Evolutionary conservation across 768 basidiomycete species (phyloP).

Genomic region (Pilatotrama ljubarskyi): DNA sequence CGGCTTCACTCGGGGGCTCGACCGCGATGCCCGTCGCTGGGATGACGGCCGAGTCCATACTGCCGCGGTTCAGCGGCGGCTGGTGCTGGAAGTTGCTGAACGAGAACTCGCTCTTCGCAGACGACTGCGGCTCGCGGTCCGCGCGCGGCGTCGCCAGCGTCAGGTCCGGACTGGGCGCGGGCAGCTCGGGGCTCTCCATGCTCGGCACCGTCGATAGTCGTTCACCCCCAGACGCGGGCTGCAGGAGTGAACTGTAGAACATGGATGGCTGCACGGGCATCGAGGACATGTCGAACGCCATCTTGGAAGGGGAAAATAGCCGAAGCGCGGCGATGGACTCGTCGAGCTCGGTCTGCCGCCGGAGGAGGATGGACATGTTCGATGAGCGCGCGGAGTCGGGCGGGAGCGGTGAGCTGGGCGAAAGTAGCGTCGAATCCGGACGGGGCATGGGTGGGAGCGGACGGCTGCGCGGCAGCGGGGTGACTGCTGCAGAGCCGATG

Average conservation of each 20-base stretch:
- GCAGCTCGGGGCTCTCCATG: constrained; percentile 8
- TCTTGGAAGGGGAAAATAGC: constrained; percentile 35
- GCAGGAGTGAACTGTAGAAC: neutral
- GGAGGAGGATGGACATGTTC: constrained; percentile 44
- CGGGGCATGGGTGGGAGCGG: constrained; percentile 17
- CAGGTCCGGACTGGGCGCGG: constrained; percentile 11
- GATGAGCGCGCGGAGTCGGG: constrained; percentile 28
- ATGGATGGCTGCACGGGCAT: constrained; percentile 3
- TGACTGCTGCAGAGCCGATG: constrained; percentile 13
- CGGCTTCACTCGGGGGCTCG: neutral
- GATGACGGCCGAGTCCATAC: constrained; percentile 17
- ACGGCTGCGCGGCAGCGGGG: constrained; percentile 17
- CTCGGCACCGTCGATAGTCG: neutral
- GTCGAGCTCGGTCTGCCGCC: constrained; percentile 65
- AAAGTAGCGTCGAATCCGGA: constrained; percentile 1
- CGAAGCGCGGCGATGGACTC: constrained; percentile 60
- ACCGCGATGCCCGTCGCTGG: neutral
- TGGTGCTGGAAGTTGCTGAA: constrained; percentile 64
- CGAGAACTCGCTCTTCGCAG: constrained; percentile 55
- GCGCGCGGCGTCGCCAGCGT: constrained; percentile 10
- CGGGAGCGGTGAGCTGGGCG: constrained; percentile 3
- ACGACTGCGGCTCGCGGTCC: constrained; percentile 10
- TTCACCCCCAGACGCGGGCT: neutral
- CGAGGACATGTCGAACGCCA: constrained; percentile 29
- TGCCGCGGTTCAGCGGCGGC: constrained; percentile 45